Percentiles rank a stretch among this genome's conserved stretches.
Conservation (phyloP, 2,329 filamentous ascomycete species). For the Calonectria fujianensis region DNA sequence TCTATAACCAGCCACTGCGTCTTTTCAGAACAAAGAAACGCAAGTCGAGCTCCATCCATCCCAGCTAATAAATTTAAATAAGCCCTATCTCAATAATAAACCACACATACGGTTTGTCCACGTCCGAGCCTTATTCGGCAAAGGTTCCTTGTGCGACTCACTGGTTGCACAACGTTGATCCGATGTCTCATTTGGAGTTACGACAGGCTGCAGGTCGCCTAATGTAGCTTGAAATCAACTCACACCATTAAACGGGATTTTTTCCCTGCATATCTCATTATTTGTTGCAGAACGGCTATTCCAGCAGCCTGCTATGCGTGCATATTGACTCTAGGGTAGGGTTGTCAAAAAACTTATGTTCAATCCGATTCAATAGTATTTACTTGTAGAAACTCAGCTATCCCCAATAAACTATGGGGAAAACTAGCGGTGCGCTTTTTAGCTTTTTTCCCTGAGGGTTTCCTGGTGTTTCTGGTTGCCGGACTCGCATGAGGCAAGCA, state of each 20-base stretch:
- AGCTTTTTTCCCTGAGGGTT: not conserved
- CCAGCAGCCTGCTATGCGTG: not conserved
- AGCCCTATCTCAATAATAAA: not conserved
- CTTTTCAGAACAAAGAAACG: not conserved
- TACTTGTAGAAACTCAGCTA: not conserved
- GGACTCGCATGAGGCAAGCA: constrained; percentile 12
- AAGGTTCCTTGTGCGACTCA: not conserved
- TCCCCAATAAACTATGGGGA: not conserved
- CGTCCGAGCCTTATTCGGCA: not conserved
- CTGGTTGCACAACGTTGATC: not conserved
- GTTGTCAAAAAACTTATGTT: not conserved
- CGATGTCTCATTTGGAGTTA: not conserved
- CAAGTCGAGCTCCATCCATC: not conserved
- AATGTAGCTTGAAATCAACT: not conserved
- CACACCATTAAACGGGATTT: not conserved
- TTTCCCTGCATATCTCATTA: not conserved
- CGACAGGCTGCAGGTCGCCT: not conserved
- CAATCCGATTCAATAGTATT: not conserved
- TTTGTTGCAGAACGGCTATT: not conserved
- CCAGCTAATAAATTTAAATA: not conserved
- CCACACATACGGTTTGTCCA: not conserved
- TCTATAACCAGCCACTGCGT: not conserved
- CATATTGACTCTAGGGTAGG: not conserved
- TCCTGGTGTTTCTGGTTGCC: not conserved
- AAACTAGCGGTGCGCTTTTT: not conserved